Base-by-base conservation (phyloP, 2,329 filamentous ascomycete genomes). In the Ceratocystiopsis minuta region DNA sequence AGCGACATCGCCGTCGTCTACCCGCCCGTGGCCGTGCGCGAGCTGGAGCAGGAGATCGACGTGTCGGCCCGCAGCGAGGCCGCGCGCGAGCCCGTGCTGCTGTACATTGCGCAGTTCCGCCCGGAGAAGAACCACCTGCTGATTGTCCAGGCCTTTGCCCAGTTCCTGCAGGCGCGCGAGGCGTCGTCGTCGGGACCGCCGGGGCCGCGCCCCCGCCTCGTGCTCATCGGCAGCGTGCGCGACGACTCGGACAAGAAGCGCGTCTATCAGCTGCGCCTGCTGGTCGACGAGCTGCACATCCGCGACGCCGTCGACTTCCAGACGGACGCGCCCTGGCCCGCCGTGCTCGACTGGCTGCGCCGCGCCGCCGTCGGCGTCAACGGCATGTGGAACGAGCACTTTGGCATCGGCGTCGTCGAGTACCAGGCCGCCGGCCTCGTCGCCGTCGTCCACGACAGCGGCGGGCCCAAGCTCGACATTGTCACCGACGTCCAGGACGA, bases 321-420 rank as follows among this genome's bases (percentile, higher is more conserved):
- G 48, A 78, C 86, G 43, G 87, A 98, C 57, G 87, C 85, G 0
- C 76, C 81, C 20, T 98, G 88, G 86, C 75, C 81, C 4, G 74
- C 85, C 50, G 83, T 98, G 41, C 66, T 95, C 11, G 70, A 80
- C 31, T 86, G 83, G 73, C 66, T 96, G 46, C 65, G 74, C 41
- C 75, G 67, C 47, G 78, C 81, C 4, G 88, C 76, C 16, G 73
- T 98, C 2, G 90, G 90, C 39, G 86, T 93, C 28, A 98, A 98
- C 52, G 85, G 82, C 54, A 98, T 98, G 90, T 98, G 90, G 88
- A 96, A 95, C 57, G 90, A 98, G 63, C 90, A 98, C 59, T 98
- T 98, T 57, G 90, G 90, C 17, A 98, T 98, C 45, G 90, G 90
- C 1, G 87, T 96, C 15, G 90, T 98, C 35, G 90, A 98, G 64